Percentiles rank a stretch among this genome's conserved stretches.
Evolutionary conservation across 345 rosid genomes (phyloP).

Genomic region (Eucalyptus fibrosa): DNA sequence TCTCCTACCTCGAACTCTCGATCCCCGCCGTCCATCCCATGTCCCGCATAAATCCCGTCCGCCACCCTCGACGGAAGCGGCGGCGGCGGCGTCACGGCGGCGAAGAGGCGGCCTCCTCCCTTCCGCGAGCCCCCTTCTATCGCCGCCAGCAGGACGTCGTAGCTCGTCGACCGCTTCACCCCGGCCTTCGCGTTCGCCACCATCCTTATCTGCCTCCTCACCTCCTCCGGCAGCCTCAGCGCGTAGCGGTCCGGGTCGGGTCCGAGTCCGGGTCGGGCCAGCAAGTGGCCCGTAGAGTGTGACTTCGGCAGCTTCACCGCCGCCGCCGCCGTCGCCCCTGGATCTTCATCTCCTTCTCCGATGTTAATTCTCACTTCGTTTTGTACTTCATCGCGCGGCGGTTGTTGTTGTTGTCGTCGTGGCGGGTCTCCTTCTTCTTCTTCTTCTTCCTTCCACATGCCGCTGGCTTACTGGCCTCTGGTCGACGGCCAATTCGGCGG

Average conservation of each 20-base stretch:
- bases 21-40: background rate
- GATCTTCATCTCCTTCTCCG: background rate
- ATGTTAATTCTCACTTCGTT: background rate
- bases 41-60: background rate
- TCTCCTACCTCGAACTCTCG: background rate
- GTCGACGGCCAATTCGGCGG: background rate
- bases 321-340: slow-evolving; percentile 22
- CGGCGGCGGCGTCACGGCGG: background rate
- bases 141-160: background rate
- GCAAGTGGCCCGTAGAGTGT: slow-evolving; percentile 76
- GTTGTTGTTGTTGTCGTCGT: background rate
- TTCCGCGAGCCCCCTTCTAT: background rate
- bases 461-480: background rate
- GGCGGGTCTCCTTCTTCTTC: background rate
- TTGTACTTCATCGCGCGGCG: background rate
- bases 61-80: background rate
- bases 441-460: background rate
- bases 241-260: slow-evolving; percentile 72
- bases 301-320: slow-evolving; percentile 28
- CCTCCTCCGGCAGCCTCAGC: slow-evolving; percentile 44
- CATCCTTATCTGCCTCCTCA: slow-evolving; percentile 32
- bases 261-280: slow-evolving; percentile 59
- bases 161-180: background rate
- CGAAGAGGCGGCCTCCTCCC: background rate
- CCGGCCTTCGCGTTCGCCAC: background rate